Conservation (phyloP, 352 stramenopile species). For the Plasmopara viticola region DNA sequence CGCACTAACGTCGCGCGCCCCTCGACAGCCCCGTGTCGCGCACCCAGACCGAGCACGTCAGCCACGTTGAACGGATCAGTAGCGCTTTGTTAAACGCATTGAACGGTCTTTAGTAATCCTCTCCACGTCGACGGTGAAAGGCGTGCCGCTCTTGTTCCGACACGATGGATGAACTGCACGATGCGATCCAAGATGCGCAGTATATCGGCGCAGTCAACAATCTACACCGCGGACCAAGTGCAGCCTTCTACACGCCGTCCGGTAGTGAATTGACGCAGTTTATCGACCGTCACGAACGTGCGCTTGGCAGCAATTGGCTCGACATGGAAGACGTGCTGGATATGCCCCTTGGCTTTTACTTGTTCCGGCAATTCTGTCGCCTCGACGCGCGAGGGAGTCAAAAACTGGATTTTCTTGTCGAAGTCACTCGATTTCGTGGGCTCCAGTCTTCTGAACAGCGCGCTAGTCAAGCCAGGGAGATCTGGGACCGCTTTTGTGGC, state of each 20-base stretch:
- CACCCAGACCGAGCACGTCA: neutral
- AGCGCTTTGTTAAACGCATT: neutral
- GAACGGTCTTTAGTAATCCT: neutral
- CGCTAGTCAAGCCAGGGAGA: slow-evolving; percentile 41
- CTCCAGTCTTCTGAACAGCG: slow-evolving; percentile 43
- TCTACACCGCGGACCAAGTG: slow-evolving; percentile 52
- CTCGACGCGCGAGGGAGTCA: slow-evolving; percentile 51
- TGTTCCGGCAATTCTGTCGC: slow-evolving; percentile 70
- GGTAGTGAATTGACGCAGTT: slow-evolving; percentile 60
- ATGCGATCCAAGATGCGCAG: slow-evolving; percentile 86
- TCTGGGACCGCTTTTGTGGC: slow-evolving; percentile 51
- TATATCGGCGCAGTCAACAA: slow-evolving; percentile 85
- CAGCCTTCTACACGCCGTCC: slow-evolving; percentile 68
- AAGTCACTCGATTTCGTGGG: slow-evolving; percentile 65
- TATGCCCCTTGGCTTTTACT: slow-evolving; percentile 76
- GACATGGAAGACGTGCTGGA: slow-evolving; percentile 65
- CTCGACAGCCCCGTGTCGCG: neutral
- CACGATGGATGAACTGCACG: slow-evolving; percentile 83
- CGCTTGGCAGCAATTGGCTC: slow-evolving; percentile 51
- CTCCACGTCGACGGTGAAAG: neutral
- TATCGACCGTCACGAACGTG: slow-evolving; percentile 46
- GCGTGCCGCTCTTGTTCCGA: neutral
- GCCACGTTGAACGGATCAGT: neutral
- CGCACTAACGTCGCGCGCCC: neutral
- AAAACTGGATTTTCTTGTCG: slow-evolving; percentile 66